Percentiles rank a stretch among this genome's conserved stretches.
phyloP scores from a whole-genome alignment of 345 rosid genomes.

The Sapria himalayana region DNA sequence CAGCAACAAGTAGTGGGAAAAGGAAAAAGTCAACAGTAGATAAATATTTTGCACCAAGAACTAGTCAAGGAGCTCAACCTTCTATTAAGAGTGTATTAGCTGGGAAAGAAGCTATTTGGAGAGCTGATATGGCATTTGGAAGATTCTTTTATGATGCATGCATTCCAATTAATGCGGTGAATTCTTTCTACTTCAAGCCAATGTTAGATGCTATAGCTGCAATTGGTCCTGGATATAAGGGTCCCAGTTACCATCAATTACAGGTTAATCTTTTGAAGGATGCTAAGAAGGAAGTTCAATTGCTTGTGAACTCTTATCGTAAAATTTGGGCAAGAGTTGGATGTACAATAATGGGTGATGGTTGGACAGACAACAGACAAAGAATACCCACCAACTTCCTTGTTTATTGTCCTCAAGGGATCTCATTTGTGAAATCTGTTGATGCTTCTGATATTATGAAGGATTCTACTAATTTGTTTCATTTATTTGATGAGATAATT shows the following conservation, averaged over 20 bases:
- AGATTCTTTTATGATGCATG: slow-evolving; percentile 25
- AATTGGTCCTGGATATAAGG: slow-evolving; percentile 24
- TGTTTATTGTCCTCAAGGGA: slow-evolving; percentile 27
- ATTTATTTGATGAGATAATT: slow-evolving; percentile 24
- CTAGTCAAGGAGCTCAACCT: too few relatives aligned
- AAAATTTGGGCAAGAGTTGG: slow-evolving; percentile 42
- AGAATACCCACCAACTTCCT: slow-evolving; percentile 18
- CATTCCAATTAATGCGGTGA: slow-evolving; percentile 24
- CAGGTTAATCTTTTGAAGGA: slow-evolving; percentile 20
- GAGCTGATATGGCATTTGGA: slow-evolving; percentile 22
- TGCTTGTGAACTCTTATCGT: slow-evolving; percentile 17
- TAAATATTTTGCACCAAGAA: too few relatives aligned
- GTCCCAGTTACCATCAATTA: slow-evolving; percentile 19
- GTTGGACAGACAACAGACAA: slow-evolving; percentile 16
- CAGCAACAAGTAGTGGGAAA: too few relatives aligned
- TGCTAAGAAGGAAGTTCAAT: slow-evolving; percentile 14
- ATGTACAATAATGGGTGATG: slow-evolving; percentile 28
- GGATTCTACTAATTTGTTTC: slow-evolving; percentile 17
- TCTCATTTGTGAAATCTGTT: slow-evolving; percentile 26
- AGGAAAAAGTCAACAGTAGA: too few relatives aligned
- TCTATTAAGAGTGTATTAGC: too few relatives aligned
- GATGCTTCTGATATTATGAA: slow-evolving; percentile 24
- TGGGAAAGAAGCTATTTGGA: too few relatives aligned
- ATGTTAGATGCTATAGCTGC: slow-evolving; percentile 24
- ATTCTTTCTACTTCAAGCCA: slow-evolving; percentile 23